phyloP scores from a whole-genome alignment of 1,284 basidiomycete genomes.

The Paramarasmius palmivorus region DNA sequence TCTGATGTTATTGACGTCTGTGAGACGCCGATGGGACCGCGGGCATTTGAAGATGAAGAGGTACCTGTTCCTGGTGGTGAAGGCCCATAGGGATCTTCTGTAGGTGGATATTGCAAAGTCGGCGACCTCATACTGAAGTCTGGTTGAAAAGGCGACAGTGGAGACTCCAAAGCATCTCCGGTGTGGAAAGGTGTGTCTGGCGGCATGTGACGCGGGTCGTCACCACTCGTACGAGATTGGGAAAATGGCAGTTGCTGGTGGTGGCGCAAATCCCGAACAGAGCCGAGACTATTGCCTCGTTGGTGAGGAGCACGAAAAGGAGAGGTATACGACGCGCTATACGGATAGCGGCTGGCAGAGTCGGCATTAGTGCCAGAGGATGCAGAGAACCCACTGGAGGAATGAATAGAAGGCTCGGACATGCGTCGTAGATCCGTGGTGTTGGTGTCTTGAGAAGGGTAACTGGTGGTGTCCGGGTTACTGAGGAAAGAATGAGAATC shows the following conservation, averaged over 20 bases:
- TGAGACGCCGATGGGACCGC: neutral
- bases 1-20: neutral
- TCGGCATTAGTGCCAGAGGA: conserved; percentile 25
- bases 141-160: conserved; percentile 50
- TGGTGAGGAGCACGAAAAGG: conserved; percentile 33
- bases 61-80: conserved; percentile 59
- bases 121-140: conserved; percentile 43
- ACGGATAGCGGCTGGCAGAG: conserved; percentile 30
- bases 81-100: conserved; percentile 50
- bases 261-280: conserved; percentile 38
- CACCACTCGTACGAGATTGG: conserved; percentile 4
- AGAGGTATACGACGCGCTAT: conserved; percentile 17
- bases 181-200: conserved; percentile 24
- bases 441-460: conserved; percentile 26
- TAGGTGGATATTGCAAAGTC: conserved; percentile 39
- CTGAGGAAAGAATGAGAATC: conserved; percentile 31
- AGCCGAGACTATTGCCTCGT: conserved; percentile 40
- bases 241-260: conserved; percentile 14
- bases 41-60: conserved; percentile 45
- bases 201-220: conserved; percentile 10
- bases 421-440: conserved; percentile 53
- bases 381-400: conserved; percentile 25
- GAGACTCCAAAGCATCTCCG: conserved; percentile 38
- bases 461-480: conserved; percentile 30
- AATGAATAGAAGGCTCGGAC: conserved; percentile 58